Percentiles rank a stretch among this genome's conserved stretches.
These are phyloP conservation scores for Clitopilus hobsonii DNA, from an alignment of 768 basidiomycete species.

Conservation along the genomic window DNA sequence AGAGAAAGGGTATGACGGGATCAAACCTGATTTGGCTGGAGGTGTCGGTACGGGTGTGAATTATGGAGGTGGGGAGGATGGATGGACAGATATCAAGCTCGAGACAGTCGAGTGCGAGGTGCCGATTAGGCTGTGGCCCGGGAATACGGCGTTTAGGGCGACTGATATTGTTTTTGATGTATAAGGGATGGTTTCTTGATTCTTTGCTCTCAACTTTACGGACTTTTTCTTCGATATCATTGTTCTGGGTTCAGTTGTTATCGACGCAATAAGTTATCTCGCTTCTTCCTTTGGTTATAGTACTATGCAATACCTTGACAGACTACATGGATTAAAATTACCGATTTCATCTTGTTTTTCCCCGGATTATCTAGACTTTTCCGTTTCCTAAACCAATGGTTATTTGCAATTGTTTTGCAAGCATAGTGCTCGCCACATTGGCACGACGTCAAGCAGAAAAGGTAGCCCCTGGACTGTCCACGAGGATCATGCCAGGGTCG, in stretches of 20 bases:
- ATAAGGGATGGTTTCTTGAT: slow-evolving; percentile 18
- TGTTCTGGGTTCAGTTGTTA: neutral
- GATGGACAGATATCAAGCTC: slow-evolving; percentile 62
- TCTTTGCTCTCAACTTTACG: no score
- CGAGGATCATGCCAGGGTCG: neutral
- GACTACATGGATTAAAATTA: no score
- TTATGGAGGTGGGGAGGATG: slow-evolving; percentile 50
- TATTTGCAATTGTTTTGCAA: neutral
- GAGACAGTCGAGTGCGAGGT: slow-evolving; percentile 96
- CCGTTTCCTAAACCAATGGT: no score
- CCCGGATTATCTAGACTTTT: no score
- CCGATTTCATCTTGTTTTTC: neutral
- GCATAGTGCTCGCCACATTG: neutral
- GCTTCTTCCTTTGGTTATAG: neutral
- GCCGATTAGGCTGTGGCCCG: slow-evolving; percentile 82
- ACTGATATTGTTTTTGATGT: slow-evolving; percentile 77
- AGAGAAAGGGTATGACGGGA: slow-evolving; percentile 40
- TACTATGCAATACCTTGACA: no score
- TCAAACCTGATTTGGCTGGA: slow-evolving; percentile 39
- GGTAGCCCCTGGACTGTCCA: neutral
- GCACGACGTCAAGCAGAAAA: neutral
- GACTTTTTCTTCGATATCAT: neutral
- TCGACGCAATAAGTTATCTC: neutral
- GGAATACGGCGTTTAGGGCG: slow-evolving; percentile 83
- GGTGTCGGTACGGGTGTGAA: slow-evolving; percentile 50